These are phyloP conservation scores for Fraxinus greggii DNA, from an alignment of 305 asterid species.

Conservation along the genomic window DNA sequence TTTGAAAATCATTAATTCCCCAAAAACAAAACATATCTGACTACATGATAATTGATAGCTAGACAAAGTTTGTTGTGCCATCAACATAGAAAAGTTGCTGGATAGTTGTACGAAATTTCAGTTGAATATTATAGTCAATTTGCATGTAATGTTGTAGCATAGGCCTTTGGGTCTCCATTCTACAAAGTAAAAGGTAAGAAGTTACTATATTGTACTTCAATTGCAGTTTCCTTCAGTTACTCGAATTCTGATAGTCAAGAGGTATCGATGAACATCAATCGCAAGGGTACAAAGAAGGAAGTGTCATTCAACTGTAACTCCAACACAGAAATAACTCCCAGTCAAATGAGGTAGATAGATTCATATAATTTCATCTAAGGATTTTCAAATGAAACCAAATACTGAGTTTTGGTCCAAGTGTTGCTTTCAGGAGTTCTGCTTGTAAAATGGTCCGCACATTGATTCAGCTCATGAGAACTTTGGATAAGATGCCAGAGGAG, in stretches of 20 bases:
- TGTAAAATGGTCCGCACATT: slow-evolving; percentile 95
- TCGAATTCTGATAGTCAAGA: slow-evolving; percentile 73
- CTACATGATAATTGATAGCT: background rate
- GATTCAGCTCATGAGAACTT: slow-evolving; percentile 90
- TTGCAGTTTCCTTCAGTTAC: slow-evolving; percentile 90
- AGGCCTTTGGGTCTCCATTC: background rate
- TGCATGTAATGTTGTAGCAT: background rate
- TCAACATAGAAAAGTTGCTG: background rate
- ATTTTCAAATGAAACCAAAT: slow-evolving; percentile 13
- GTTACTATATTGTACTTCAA: slow-evolving; percentile 25
- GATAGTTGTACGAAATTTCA: background rate
- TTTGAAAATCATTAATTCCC: background rate
- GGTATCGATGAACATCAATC: slow-evolving; percentile 84
- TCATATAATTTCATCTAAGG: background rate
- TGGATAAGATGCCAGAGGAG: slow-evolving; percentile 99
- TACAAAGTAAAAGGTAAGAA: background rate
- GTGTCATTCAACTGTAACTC: slow-evolving; percentile 68
- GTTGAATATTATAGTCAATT: background rate
- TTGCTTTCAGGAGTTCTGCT: slow-evolving; percentile 80
- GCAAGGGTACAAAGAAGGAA: slow-evolving; percentile 77
- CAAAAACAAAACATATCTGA: background rate
- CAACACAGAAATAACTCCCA: slow-evolving; percentile 68
- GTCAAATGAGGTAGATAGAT: slow-evolving; percentile 74
- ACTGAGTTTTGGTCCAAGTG: slow-evolving; percentile 20
- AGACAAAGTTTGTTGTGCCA: background rate